phyloP scores from a whole-genome alignment of 2,329 filamentous ascomycete species.

The Beauveria scarabaeidicola region DNA sequence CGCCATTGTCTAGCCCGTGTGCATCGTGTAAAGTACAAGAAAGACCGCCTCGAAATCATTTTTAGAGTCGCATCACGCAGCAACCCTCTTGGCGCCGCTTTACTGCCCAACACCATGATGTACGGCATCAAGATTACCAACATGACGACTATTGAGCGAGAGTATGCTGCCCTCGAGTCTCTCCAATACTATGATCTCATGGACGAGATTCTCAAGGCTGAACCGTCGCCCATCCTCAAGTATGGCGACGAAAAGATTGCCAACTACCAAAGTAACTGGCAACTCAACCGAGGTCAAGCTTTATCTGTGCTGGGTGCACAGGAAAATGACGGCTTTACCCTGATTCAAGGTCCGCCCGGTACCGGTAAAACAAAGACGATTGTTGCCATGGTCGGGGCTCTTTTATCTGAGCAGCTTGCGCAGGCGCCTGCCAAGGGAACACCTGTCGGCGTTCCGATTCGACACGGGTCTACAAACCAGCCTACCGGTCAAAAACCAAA shows the following conservation, averaged over 20 bases:
- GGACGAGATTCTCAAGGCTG: constrained; percentile 81
- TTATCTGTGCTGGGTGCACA: constrained; percentile 85
- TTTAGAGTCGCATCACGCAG: constrained; percentile 69
- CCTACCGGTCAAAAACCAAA: constrained; percentile 39
- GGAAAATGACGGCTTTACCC: constrained; percentile 93
- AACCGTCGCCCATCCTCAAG: constrained; percentile 78
- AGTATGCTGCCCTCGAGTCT: constrained; percentile 85
- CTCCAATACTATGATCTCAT: constrained; percentile 94
- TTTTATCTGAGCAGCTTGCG: constrained; percentile 37
- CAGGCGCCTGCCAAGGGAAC: constrained; percentile 26
- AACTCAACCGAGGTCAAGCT: constrained; percentile 80
- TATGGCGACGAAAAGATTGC: constrained; percentile 68
- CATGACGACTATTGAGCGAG: constrained; percentile 88
- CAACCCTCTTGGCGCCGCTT: constrained; percentile 50
- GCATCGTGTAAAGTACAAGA: constrained; percentile 71
- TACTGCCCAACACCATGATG: constrained; percentile 62
- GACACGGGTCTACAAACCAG: constrained; percentile 14
- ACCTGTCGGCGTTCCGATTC: constrained; percentile 23
- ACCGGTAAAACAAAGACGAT: constrained; percentile 99
- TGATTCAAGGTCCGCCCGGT: constrained; percentile 92
- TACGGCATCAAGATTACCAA: constrained; percentile 80
- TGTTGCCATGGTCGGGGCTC: constrained; percentile 84
- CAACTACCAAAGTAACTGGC: constrained; percentile 65
- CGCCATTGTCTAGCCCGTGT: constrained; percentile 83
- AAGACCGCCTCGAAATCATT: constrained; percentile 71